Conservation (phyloP, 169 alveolate genomes). For the Plasmodium reichenowi region DNA sequence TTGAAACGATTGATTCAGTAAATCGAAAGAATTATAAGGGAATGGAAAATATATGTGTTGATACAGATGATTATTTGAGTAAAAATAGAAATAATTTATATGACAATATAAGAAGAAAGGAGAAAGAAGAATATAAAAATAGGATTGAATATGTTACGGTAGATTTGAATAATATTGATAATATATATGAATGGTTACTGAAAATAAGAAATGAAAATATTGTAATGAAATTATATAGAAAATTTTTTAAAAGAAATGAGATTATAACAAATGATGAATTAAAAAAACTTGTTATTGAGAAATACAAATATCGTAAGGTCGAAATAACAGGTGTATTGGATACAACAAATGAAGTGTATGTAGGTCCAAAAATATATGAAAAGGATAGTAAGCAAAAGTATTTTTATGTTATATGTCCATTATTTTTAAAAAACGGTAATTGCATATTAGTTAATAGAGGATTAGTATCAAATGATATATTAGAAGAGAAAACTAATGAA, state of each 20-base stretch:
- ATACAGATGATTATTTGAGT: neutral
- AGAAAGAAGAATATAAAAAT: conserved; percentile 1
- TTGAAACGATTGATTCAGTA: neutral
- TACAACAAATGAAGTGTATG: conserved; percentile 83
- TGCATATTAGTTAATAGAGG: conserved; percentile 88
- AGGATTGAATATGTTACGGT: conserved; percentile 5
- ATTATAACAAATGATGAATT: conserved; percentile 58
- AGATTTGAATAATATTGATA: conserved; percentile 25
- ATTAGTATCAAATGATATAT: conserved; percentile 79
- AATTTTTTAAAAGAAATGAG: conserved; percentile 10
- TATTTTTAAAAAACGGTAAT: conserved; percentile 87
- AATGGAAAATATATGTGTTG: neutral
- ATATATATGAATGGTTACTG: conserved; percentile 35
- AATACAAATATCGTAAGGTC: conserved; percentile 77
- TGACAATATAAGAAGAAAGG: neutral
- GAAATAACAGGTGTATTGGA: conserved; percentile 88
- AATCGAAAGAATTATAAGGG: neutral
- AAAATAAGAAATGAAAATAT: conserved; percentile 68
- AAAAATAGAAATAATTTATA: too few species aligned
- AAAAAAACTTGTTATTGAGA: conserved; percentile 58
- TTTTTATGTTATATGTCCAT: conserved; percentile 86
- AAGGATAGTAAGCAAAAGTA: conserved; percentile 74
- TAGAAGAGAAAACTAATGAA: conserved; percentile 76
- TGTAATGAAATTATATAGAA: conserved; percentile 22
- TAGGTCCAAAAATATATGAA: conserved; percentile 87